Evolutionary conservation across 148 eudicot species (phyloP).

Genomic region (Rhododendron vialii): DNA sequence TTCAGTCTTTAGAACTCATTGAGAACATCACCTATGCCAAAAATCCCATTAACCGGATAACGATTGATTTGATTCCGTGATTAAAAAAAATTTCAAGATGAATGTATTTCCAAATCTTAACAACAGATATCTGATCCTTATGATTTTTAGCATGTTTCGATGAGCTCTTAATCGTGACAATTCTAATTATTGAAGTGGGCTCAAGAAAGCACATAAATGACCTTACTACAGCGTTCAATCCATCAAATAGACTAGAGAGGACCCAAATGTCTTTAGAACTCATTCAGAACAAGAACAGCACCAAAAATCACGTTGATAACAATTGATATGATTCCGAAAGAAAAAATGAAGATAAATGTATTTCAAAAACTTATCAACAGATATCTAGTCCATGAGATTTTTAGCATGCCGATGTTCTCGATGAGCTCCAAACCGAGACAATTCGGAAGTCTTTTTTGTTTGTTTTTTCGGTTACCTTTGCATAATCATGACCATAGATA

Average conservation of each 20-base stretch:
- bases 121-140: background rate
- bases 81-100: background rate
- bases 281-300: too few relatives aligned
- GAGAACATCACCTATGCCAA: background rate
- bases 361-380: background rate
- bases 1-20: background rate
- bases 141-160: background rate
- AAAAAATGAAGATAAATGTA: too few relatives aligned
- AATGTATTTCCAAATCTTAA: background rate
- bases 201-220: background rate
- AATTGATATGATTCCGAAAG: too few relatives aligned
- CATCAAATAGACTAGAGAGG: background rate
- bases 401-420: too few relatives aligned
- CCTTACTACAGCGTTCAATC: background rate
- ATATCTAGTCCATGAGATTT: too few relatives aligned
- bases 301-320: too few relatives aligned
- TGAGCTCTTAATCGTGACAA: background rate
- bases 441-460: too few relatives aligned
- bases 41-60: background rate
- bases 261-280: background rate
- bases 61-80: background rate
- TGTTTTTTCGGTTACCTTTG: constrained; percentile 27
- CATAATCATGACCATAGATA: constrained; percentile 69
- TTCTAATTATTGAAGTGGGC: background rate
- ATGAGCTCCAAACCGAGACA: background rate